Percentiles rank a stretch among this genome's conserved stretches.
Evolutionary conservation across 768 basidiomycete genomes (phyloP).

Genomic region (Megacollybia marginata): DNA sequence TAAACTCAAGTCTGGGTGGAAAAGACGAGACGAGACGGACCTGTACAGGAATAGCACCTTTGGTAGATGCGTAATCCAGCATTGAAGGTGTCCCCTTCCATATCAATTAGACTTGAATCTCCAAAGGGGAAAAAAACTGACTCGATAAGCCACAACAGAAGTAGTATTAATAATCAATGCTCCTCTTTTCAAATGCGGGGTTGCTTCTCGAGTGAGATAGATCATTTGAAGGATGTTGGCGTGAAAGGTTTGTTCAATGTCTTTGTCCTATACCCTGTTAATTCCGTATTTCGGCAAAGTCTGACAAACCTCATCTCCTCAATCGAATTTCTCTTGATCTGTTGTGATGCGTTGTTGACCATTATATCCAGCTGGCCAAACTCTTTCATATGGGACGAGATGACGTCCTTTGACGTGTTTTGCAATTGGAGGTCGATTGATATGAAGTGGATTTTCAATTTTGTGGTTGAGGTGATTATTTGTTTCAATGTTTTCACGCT

Average conservation of each 20-base stretch:
- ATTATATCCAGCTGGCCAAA: slow-evolving; percentile 46
- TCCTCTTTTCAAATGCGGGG: slow-evolving; percentile 55
- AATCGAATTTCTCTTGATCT: slow-evolving; percentile 14
- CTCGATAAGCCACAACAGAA: slow-evolving; percentile 46
- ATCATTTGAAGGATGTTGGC: slow-evolving; percentile 57
- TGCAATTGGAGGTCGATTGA: slow-evolving; percentile 35
- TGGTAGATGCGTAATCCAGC: slow-evolving; percentile 50
- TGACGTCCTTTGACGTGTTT: slow-evolving; percentile 31
- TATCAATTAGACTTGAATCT: no score
- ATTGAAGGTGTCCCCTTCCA: slow-evolving; percentile 10
- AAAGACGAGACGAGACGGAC: no score
- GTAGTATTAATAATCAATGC: slow-evolving; percentile 56
- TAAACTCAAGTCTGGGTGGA: no score
- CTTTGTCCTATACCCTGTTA: slow-evolving; percentile 14
- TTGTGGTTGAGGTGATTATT: slow-evolving; percentile 34
- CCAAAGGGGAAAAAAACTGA: no score
- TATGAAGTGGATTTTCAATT: slow-evolving; percentile 26
- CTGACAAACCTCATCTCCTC: neutral
- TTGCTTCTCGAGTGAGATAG: slow-evolving; percentile 44
- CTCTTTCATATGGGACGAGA: slow-evolving; percentile 38
- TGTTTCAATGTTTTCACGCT: slow-evolving; percentile 39
- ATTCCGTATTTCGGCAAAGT: no score
- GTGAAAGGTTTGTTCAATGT: slow-evolving; percentile 48
- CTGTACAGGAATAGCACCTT: slow-evolving; percentile 56
- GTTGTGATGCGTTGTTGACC: slow-evolving; percentile 55